A percentile compares a stretch with the other conserved stretches of the same genome.
These are phyloP conservation scores for Apiotrichum brassicae DNA, from an alignment of 1,284 basidiomycete genomes.

Conservation along the genomic window DNA sequence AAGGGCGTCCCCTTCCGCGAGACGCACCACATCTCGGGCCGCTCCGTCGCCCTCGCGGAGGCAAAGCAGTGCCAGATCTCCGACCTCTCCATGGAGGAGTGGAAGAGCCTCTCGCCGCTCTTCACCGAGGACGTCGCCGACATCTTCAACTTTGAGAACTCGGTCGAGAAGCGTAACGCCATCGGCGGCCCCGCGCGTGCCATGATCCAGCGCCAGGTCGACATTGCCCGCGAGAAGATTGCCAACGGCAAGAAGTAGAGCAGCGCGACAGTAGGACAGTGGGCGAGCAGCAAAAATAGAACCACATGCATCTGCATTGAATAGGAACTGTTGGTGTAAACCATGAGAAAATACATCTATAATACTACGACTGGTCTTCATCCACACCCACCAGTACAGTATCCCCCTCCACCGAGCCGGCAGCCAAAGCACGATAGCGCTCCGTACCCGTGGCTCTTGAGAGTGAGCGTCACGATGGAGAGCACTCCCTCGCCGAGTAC, in stretches of 20 bases:
- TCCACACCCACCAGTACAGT: constrained; percentile 42
- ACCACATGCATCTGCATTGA: too few species aligned
- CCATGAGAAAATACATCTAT: too few species aligned
- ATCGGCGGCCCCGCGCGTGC: constrained; percentile 83
- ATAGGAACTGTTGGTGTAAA: too few species aligned
- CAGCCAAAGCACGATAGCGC: constrained; percentile 71
- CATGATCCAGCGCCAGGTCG: constrained; percentile 80
- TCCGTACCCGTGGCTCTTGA: constrained; percentile 68
- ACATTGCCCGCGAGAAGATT: constrained; percentile 53
- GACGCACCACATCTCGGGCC: constrained; percentile 95
- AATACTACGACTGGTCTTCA: background rate
- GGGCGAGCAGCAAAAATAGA: too few species aligned
- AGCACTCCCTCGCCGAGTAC: constrained; percentile 87
- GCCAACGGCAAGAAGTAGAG: background rate
- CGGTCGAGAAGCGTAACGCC: constrained; percentile 87
- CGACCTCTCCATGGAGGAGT: constrained; percentile 72
- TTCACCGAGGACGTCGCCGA: constrained; percentile 74
- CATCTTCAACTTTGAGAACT: constrained; percentile 88
- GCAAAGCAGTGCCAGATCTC: constrained; percentile 71
- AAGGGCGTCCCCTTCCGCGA: constrained; percentile 98
- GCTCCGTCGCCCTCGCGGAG: constrained; percentile 90
- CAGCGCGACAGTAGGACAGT: background rate
- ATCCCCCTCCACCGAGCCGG: constrained; percentile 59
- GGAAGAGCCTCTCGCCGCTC: constrained; percentile 63
- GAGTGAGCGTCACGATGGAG: constrained; percentile 69